phyloP scores from a whole-genome alignment of 352 stramenopile genomes.

The Blastocystis sp. region DNA sequence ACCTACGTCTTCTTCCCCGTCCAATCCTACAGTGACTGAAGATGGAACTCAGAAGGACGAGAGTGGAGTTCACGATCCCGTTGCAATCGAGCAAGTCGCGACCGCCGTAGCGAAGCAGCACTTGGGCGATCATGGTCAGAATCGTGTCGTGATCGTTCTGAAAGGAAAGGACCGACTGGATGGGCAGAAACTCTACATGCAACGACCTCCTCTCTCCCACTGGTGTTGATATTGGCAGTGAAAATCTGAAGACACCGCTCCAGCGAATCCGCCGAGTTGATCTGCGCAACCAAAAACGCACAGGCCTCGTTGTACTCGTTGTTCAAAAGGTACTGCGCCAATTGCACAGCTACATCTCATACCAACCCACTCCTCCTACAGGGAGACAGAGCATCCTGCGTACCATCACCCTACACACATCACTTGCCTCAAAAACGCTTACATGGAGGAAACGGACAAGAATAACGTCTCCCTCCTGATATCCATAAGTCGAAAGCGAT shows the following conservation, averaged over 20 bases:
- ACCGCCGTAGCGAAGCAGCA: conserved; percentile 16
- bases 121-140: not conserved
- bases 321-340: conserved; percentile 16
- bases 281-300: not conserved
- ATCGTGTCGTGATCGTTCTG: not conserved
- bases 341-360: not conserved
- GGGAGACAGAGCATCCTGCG: not conserved
- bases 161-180: not conserved
- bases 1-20: not conserved
- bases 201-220: not conserved
- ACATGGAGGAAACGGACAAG: not conserved
- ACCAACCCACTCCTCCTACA: not conserved
- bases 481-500: not conserved
- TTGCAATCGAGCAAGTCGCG: not conserved
- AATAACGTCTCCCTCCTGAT: conserved; percentile 3
- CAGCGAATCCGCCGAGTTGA: not conserved
- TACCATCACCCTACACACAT: not conserved
- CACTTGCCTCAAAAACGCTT: not conserved
- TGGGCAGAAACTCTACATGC: conserved; percentile 38
- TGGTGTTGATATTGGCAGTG: not conserved
- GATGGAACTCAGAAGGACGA: conserved; percentile 16
- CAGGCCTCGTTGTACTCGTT: conserved; percentile 6
- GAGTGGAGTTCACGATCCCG: conserved; percentile 8
- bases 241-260: conserved; percentile 13
- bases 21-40: not conserved